Evolutionary conservation across 169 alveolate species (phyloP).

Genomic region (Miamiensis avidus): DNA sequence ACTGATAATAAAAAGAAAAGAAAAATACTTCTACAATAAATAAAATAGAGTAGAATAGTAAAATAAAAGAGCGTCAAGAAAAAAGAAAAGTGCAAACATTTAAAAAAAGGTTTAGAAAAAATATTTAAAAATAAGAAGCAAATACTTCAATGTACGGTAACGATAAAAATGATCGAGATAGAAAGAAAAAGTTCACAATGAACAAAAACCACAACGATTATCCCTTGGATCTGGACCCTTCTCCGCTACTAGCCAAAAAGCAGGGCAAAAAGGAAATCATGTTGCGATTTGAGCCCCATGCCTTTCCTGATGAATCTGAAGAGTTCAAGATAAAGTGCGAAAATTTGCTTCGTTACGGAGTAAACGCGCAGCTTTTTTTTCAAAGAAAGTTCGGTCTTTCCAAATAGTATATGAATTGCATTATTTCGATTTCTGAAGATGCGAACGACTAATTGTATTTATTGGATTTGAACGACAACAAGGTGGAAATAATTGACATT

Average conservation of each 20-base stretch:
- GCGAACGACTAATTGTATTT: neutral
- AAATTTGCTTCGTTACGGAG: neutral
- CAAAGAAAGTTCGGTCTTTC: neutral
- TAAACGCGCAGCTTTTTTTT: neutral
- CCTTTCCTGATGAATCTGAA: neutral
- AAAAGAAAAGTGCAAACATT: no score
- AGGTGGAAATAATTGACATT: neutral
- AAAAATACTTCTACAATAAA: no score
- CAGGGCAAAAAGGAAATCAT: neutral
- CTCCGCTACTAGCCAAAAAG: neutral
- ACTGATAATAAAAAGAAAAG: no score
- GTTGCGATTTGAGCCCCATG: neutral
- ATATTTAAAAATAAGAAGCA: neutral
- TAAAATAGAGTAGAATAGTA: no score
- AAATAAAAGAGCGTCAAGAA: no score
- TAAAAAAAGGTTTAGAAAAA: no score
- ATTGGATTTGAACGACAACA: neutral
- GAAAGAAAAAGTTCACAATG: neutral
- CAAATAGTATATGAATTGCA: neutral
- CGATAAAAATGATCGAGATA: neutral
- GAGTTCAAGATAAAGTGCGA: neutral
- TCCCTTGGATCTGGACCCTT: neutral
- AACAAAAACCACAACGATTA: neutral
- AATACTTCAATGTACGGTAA: neutral
- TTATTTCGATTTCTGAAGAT: neutral